Base-by-base conservation (phyloP, 2,329 filamentous ascomycete species). In the Mycosphaerella sp. region DNA sequence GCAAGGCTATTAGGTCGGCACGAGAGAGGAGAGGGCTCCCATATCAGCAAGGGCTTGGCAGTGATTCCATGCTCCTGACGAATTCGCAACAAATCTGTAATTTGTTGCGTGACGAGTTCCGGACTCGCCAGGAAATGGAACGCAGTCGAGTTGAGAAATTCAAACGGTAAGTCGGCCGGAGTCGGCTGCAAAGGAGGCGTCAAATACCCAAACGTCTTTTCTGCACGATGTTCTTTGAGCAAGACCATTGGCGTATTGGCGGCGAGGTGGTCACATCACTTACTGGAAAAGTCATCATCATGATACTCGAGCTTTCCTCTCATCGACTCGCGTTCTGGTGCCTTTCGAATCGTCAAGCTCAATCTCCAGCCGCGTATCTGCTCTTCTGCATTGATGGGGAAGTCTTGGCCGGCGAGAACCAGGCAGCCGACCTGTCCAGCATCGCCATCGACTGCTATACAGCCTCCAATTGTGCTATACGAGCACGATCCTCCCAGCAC, bases 121-220 rank as follows among this genome's bases (percentile, higher is more conserved):
- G 64, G 58, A 6, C 56, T 62, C 12, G 60, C 60, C 36, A 67
- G 64, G 47, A 67, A 62, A 48, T 65, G 61, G 44, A 65, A 64
- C 9, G 51, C 51, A 6, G 45, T 47, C 7, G 60, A 46, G 7
- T 31, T 31, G 21, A 63, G 46, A 26, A 58, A 54, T 10, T 34
- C 38, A 6, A 41, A 10, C 40, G 55, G 55, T 34, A 57, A 48
- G 45, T 57, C 44, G 11, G 12, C 36, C 10, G 55, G 45, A 11
- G 38, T 44, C 6, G 51, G 55, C 41, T 57, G 55, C 21, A 57
- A 44, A 41, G 51, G 47, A 23, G 55, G 46, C 17, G 55, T 54
- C 47, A 41, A 47, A 31, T 54, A 57, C 23, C 47, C 51, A 45
- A 54, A 57, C 0, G 55, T 51, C 34, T 57, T 57, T 39, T 41